These are phyloP conservation scores for Phytophthora quininea DNA, from an alignment of 352 stramenopile genomes.

Conservation along the genomic window DNA sequence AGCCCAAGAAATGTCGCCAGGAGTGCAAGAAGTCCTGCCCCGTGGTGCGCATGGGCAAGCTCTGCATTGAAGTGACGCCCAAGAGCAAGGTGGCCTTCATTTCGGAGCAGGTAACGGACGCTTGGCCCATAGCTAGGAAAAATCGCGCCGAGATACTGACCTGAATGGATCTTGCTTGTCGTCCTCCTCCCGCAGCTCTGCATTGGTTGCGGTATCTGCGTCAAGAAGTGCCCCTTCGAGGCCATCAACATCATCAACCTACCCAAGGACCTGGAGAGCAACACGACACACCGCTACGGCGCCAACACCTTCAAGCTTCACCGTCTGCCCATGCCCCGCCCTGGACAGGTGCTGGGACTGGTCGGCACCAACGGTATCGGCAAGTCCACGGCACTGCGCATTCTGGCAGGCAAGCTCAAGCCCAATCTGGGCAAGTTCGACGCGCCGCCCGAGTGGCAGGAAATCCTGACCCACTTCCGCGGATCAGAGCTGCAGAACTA, in stretches of 20 bases:
- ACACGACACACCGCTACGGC: conserved; percentile 99
- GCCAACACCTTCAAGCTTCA: conserved; percentile 99
- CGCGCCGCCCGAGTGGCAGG: conserved; percentile 98
- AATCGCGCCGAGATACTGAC: too few species aligned
- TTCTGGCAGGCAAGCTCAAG: conserved; percentile 99
- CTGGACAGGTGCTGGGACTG: conserved; percentile 98
- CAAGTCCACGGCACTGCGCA: conserved; percentile 99
- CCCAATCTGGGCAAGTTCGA: conserved; percentile 98
- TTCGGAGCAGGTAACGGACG: conserved; percentile 83
- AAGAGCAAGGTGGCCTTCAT: conserved; percentile 99
- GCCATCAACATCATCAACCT: conserved; percentile 99
- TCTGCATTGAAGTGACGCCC: conserved; percentile 98
- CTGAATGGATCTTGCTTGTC: neutral
- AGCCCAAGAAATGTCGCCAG: conserved; percentile 99
- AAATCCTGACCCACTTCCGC: conserved; percentile 99
- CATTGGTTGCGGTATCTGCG: conserved; percentile 99
- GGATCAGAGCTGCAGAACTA: conserved; percentile 99
- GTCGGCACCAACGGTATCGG: conserved; percentile 99
- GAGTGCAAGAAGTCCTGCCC: conserved; percentile 99
- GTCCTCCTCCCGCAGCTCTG: conserved; percentile 85
- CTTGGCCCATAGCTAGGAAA: neutral
- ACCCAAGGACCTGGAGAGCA: conserved; percentile 98
- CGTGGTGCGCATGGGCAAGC: conserved; percentile 98
- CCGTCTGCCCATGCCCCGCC: conserved; percentile 97
- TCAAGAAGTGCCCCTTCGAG: conserved; percentile 99